phyloP scores from a whole-genome alignment of 495 filamentous ascomycete genomes.

The Platismatia glauca region DNA sequence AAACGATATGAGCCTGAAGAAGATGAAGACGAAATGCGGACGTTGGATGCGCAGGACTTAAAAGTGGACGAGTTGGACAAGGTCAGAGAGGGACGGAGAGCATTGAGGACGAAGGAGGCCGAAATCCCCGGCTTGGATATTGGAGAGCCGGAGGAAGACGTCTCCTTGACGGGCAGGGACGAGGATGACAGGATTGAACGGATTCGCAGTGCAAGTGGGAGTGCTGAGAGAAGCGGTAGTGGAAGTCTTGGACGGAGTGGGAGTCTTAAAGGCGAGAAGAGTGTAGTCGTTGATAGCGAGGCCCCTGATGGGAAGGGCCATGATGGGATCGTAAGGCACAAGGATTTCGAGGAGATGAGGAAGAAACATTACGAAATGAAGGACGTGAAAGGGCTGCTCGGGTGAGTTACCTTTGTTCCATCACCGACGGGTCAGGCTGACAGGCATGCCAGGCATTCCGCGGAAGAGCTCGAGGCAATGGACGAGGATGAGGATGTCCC shows the following conservation, averaged over 20 bases:
- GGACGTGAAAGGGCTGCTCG: constrained; percentile 81
- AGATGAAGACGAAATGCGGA: constrained; percentile 63
- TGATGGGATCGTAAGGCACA: constrained; percentile 83
- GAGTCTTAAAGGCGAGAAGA: constrained; percentile 52
- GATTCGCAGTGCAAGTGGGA: constrained; percentile 28
- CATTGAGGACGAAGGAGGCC: constrained; percentile 43
- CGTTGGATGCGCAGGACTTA: constrained; percentile 49
- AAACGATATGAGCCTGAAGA: constrained; percentile 82
- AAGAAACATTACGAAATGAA: constrained; percentile 99
- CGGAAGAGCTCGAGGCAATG: constrained; percentile 43
- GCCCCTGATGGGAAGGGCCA: constrained; percentile 54
- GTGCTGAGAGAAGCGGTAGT: constrained; percentile 36
- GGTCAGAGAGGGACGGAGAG: constrained; percentile 32
- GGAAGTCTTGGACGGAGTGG: constrained; percentile 23
- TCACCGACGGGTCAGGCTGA: neutral
- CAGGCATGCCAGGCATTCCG: constrained; percentile 6
- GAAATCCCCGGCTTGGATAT: constrained; percentile 90
- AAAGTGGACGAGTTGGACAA: constrained; percentile 69
- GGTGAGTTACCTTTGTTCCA: constrained; percentile 40
- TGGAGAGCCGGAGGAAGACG: constrained; percentile 82
- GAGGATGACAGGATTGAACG: constrained; percentile 25
- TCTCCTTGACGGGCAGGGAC: constrained; percentile 24
- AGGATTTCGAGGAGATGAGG: constrained; percentile 78
- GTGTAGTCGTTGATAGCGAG: constrained; percentile 61
- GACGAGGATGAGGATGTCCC: constrained; percentile 40